These are phyloP conservation scores for Leccinum olivaceopallidum DNA, from an alignment of 768 basidiomycete species.

Conservation along the genomic window DNA sequence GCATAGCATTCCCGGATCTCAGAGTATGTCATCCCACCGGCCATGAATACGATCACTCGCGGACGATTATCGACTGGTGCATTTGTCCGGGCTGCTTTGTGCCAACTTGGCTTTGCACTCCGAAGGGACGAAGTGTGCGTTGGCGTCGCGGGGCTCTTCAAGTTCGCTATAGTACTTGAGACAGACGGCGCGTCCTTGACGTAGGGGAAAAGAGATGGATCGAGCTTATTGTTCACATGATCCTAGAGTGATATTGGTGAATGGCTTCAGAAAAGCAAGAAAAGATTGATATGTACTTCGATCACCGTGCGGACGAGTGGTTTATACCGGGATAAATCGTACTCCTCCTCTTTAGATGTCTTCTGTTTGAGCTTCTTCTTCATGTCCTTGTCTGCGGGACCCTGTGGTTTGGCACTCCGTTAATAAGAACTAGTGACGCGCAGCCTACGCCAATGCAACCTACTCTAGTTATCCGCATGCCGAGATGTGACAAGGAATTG, in stretches of 20 bases:
- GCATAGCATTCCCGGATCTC: slow-evolving; percentile 90
- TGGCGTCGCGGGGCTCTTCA: slow-evolving; percentile 45
- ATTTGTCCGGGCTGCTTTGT: slow-evolving; percentile 65
- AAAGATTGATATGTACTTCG: slow-evolving; percentile 54
- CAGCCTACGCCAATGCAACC: slow-evolving; percentile 21
- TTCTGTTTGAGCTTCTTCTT: slow-evolving; percentile 85
- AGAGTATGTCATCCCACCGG: slow-evolving; percentile 95
- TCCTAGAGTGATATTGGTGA: slow-evolving; percentile 52
- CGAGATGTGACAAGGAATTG: slow-evolving; percentile 81
- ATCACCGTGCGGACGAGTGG: slow-evolving; percentile 79
- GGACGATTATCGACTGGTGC: slow-evolving; percentile 58
- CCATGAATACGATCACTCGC: slow-evolving; percentile 85
- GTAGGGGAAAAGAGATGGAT: slow-evolving; percentile 83
- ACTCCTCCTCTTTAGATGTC: slow-evolving; percentile 79
- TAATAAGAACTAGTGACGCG: not conserved
- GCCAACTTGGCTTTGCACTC: slow-evolving; percentile 89
- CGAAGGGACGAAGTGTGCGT: slow-evolving; percentile 75
- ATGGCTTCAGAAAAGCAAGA: not conserved
- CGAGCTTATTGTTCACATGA: slow-evolving; percentile 75
- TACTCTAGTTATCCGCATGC: slow-evolving; percentile 83
- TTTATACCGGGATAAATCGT: slow-evolving; percentile 93
- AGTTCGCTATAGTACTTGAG: slow-evolving; percentile 43
- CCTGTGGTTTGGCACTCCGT: slow-evolving; percentile 40
- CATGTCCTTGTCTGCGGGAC: slow-evolving; percentile 71
- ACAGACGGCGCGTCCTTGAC: slow-evolving; percentile 75